Evolutionary conservation across 2,329 filamentous ascomycete genomes (phyloP).

Genomic region (Cadophora malorum): DNA sequence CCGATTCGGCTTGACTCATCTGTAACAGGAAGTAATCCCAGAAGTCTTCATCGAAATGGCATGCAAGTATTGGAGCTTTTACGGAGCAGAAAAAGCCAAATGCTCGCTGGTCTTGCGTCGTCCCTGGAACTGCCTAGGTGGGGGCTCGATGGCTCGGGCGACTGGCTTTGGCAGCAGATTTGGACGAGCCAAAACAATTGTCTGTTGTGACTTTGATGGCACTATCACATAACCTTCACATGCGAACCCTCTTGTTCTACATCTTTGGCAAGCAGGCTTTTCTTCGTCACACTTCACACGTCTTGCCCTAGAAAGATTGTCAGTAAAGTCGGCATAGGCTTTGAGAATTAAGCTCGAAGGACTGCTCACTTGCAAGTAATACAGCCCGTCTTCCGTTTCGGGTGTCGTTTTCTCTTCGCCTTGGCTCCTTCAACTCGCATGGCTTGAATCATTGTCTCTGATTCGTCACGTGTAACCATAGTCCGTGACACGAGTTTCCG

Average conservation of each 20-base stretch:
- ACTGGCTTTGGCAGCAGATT: slow-evolving; percentile 1
- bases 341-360: not conserved
- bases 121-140: not conserved
- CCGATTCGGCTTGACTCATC: slow-evolving; percentile 13
- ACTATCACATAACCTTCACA: not conserved
- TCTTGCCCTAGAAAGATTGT: not conserved
- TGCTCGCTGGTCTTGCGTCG: slow-evolving; percentile 9
- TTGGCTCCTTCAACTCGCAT: not conserved
- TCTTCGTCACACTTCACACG: slow-evolving; percentile 21
- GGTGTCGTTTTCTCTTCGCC: not conserved
- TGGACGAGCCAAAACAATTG: not conserved
- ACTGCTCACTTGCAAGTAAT: slow-evolving; percentile 6
- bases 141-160: not conserved
- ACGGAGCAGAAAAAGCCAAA: slow-evolving; percentile 20
- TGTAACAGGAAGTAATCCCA: slow-evolving; percentile 21
- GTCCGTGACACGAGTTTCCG: not conserved
- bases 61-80: slow-evolving; percentile 7
- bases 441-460: not conserved
- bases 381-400: not conserved
- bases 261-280: slow-evolving; percentile 6
- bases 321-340: slow-evolving; percentile 26
- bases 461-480: not conserved
- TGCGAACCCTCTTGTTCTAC: not conserved
- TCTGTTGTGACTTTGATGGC: not conserved
- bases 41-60: slow-evolving; percentile 24